phyloP scores from a whole-genome alignment of 805 yeast genomes.

The Candida tibetensis region DNA sequence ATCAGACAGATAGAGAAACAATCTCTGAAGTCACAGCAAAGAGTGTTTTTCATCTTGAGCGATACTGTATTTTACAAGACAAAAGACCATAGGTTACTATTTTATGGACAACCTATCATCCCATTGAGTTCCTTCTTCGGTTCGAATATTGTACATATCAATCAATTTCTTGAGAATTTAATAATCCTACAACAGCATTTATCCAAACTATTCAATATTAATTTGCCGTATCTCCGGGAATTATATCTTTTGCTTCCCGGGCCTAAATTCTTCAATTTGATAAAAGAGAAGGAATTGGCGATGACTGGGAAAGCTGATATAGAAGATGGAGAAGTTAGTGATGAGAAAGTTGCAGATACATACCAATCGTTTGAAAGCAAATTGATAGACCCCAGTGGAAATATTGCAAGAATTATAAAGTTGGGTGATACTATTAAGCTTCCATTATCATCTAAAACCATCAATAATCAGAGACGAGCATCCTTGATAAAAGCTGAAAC shows the following conservation, averaged over 20 bases:
- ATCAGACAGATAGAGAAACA: slow-evolving; percentile 24
- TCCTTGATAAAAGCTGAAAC: slow-evolving; percentile 3
- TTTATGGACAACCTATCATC: slow-evolving; percentile 29
- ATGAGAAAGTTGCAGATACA: slow-evolving; percentile 5
- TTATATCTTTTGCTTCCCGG: slow-evolving; percentile 21
- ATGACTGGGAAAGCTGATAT: slow-evolving; percentile 18
- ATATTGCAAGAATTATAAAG: slow-evolving; percentile 27
- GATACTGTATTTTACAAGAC: slow-evolving; percentile 20
- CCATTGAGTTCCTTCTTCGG: slow-evolving; percentile 24
- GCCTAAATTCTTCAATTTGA: slow-evolving; percentile 24
- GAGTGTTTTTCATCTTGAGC: slow-evolving; percentile 23
- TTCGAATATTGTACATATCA: slow-evolving; percentile 20
- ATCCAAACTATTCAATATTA: slow-evolving; percentile 12
- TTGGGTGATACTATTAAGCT: slow-evolving; percentile 25
- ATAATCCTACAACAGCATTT: slow-evolving; percentile 16
- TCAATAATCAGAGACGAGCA: slow-evolving; percentile 14
- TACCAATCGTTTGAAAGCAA: neutral
- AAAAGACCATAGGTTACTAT: slow-evolving; percentile 7
- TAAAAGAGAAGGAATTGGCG: slow-evolving; percentile 32
- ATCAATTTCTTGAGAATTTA: slow-evolving; percentile 23
- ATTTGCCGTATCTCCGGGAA: slow-evolving; percentile 19
- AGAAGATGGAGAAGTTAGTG: slow-evolving; percentile 13
- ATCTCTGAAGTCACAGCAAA: slow-evolving; percentile 19
- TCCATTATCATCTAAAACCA: slow-evolving; percentile 16
- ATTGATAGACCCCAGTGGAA: neutral